These are phyloP conservation scores for Haplosporangium sp. DNA, from an alignment of 371 early-diverging fungal species.

Conservation along the genomic window DNA sequence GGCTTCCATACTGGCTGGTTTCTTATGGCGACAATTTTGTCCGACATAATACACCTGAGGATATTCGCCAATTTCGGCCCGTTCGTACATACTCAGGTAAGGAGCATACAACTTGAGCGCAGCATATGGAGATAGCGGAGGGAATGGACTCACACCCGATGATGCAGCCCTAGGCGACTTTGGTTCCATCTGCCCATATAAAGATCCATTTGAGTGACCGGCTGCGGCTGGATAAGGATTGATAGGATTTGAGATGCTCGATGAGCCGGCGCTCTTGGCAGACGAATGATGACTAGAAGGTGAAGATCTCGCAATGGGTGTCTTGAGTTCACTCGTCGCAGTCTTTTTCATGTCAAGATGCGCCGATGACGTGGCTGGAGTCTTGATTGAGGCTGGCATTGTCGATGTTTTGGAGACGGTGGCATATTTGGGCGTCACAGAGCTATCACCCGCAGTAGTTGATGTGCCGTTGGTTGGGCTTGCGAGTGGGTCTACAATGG, in stretches of 20 bases:
- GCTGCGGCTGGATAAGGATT: conserved; percentile 8
- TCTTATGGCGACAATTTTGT: conserved; percentile 69
- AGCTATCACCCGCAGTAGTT: conserved; percentile 10
- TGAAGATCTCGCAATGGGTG: conserved; percentile 19
- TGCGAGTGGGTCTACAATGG: conserved; percentile 20
- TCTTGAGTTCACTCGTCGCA: conserved; percentile 25
- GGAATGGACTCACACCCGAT: conserved; percentile 26
- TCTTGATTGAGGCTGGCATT: conserved; percentile 10
- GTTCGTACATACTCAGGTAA: conserved; percentile 82
- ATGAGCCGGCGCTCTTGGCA: neutral
- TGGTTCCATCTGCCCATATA: conserved; percentile 5
- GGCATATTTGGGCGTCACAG: conserved; percentile 22
- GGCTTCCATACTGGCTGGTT: conserved; percentile 60
- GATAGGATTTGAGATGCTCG: conserved; percentile 12
- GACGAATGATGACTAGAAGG: conserved; percentile 16
- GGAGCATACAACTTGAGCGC: conserved; percentile 70
- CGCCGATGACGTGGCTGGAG: conserved; percentile 2
- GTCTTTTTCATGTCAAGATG: conserved; percentile 37
- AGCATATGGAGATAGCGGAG: conserved; percentile 52
- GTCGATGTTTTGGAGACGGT: conserved; percentile 16
- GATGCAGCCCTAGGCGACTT: conserved; percentile 13
- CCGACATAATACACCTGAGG: conserved; percentile 90
- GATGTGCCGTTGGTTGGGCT: conserved; percentile 3
- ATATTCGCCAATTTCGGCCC: conserved; percentile 83
- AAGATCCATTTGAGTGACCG: neutral